Percentiles rank a stretch among this genome's conserved stretches.
Conservation (phyloP, 768 basidiomycete genomes). For the Coprinopsis sp. region DNA sequence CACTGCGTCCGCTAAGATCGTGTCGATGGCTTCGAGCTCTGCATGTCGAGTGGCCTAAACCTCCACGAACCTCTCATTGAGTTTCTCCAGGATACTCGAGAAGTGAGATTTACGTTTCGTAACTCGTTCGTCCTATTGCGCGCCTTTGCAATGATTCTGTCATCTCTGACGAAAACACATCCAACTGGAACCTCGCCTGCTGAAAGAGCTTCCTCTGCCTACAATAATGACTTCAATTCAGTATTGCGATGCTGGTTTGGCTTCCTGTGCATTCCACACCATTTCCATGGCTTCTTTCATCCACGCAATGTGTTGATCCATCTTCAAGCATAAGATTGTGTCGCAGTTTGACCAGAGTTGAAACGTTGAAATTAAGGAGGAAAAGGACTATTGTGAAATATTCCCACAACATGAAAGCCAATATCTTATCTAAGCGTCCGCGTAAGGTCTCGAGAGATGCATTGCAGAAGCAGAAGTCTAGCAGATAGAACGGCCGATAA, state of each 20-base stretch:
- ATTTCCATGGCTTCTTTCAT: conserved; percentile 83
- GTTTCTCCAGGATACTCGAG: conserved; percentile 5
- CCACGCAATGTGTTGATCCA: conserved; percentile 48
- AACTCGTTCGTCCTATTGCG: conserved; percentile 94
- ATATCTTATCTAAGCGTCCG: too few relatives aligned
- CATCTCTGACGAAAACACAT: conserved; percentile 86
- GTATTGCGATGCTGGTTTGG: conserved; percentile 11
- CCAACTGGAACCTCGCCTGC: conserved; percentile 94
- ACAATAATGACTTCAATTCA: not conserved
- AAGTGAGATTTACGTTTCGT: conserved; percentile 59
- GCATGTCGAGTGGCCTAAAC: conserved; percentile 91
- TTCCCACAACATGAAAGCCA: too few relatives aligned
- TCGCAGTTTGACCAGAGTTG: too few relatives aligned
- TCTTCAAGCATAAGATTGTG: too few relatives aligned
- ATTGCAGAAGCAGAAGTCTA: too few relatives aligned
- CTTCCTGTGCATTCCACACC: conserved; percentile 39
- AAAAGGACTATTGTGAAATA: too few relatives aligned
- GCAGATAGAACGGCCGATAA: too few relatives aligned
- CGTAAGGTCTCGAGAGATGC: too few relatives aligned
- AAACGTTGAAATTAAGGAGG: too few relatives aligned
- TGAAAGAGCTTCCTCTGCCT: conserved; percentile 84
- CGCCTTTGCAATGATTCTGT: conserved; percentile 74
- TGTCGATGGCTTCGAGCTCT: conserved; percentile 94
- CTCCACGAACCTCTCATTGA: not conserved
- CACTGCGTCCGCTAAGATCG: conserved; percentile 60